These are phyloP conservation scores for Hemileccinum impolitum DNA, from an alignment of 768 basidiomycete genomes.

Conservation along the genomic window DNA sequence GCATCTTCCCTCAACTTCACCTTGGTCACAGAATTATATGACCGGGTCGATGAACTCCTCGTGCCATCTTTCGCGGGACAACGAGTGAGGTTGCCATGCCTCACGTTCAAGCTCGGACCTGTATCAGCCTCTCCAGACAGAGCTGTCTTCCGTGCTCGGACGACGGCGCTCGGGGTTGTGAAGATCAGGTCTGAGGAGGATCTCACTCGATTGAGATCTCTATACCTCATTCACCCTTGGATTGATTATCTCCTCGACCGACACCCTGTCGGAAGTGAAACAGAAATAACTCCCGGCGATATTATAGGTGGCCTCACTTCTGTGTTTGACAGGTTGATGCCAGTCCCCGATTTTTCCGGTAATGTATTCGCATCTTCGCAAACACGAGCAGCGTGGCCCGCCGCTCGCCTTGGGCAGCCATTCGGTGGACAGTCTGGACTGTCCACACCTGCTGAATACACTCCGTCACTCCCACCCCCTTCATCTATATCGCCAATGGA, in stretches of 20 bases:
- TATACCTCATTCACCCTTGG: slow-evolving; percentile 10
- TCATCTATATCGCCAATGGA: not conserved
- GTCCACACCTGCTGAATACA: not conserved
- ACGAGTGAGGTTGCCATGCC: slow-evolving; percentile 9
- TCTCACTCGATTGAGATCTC: not conserved
- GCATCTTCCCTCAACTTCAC: not conserved
- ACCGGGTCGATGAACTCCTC: not conserved
- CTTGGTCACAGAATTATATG: not conserved
- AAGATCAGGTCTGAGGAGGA: slow-evolving; percentile 8
- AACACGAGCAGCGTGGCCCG: not conserved
- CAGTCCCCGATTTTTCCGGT: not conserved
- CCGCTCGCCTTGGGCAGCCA: not conserved
- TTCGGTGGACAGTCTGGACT: not conserved
- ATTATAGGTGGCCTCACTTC: not conserved
- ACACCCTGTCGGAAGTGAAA: not conserved
- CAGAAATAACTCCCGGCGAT: not conserved
- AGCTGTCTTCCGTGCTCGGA: not conserved
- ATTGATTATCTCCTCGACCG: slow-evolving; percentile 10
- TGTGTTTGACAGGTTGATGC: too few relatives aligned
- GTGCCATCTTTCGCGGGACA: not conserved
- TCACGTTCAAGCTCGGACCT: slow-evolving; percentile 3
- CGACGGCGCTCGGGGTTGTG: slow-evolving; percentile 1
- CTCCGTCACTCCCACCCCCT: not conserved
- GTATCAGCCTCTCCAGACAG: not conserved
- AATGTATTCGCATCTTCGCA: too few relatives aligned